Base-by-base conservation (phyloP, 805 yeast genomes). In the Tetrapisispora arboricola region DNA sequence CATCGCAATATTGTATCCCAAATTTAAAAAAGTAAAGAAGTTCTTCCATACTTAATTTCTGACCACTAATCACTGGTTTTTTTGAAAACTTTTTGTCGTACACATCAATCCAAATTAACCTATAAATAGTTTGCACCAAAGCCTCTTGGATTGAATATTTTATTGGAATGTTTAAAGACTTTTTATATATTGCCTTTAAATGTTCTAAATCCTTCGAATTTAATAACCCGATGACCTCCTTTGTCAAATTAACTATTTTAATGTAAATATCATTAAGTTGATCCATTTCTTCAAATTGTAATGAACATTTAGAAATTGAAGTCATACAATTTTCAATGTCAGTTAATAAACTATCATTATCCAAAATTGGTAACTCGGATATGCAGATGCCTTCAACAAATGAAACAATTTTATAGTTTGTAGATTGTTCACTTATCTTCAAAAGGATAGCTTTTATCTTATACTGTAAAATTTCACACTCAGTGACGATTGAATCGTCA, bases 51-150 rank as follows among this genome's bases (percentile, higher is more conserved):
- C 8, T 10, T 3, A 28, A 28, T n/a, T n/a, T n/a, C n/a, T n/a
- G n/a, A n/a, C n/a, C n/a, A n/a, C n/a, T n/a, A n/a, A n/a, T n/a
- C n/a, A n/a, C n/a, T n/a, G n/a, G n/a, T n/a, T n/a, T n/a, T n/a
- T 15, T 13, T 4, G 31, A 17, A 24, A 46, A 41, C 33, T 44
- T 34, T 20, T 40, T 38, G 19, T 49, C 33, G 43, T 59, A 46
- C 11, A 46, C 31, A 15, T 44, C 31, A 38, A 56, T 44, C 67
- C 58, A 43, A 40, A 47, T 34, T 27, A 43, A 18, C 49, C 61
- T 36, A 30, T 48, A 25, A n/a, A 51, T 42, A 18, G 28, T 32
- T 22, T 40, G 11, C 7, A 19, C 27, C 8, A 39, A 4, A 11
- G 5, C 11, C 12, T 26, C 27, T 11, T 18, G 28, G 4, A 32